Conservation (phyloP, 1,284 basidiomycete genomes). For the Sanghuangporus weigelae region DNA sequence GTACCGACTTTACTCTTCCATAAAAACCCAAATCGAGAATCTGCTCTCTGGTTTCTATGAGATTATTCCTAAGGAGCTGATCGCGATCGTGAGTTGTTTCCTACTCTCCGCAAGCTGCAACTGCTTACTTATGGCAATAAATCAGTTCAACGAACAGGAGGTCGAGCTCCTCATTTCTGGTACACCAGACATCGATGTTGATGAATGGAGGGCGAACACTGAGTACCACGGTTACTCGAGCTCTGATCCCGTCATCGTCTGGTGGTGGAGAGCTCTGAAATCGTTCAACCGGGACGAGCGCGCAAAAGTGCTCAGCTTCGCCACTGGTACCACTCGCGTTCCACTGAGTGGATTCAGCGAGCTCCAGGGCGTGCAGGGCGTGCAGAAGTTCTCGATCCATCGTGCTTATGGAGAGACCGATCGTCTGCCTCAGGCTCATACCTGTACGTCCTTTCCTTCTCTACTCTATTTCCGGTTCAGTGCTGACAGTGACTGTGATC, state of each 20-base stretch:
- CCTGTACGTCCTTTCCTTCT: slow-evolving; percentile 50
- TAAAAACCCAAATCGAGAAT: slow-evolving; percentile 94
- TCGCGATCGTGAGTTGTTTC: slow-evolving; percentile 58
- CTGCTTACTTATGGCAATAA: slow-evolving; percentile 25
- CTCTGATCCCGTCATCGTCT: slow-evolving; percentile 91
- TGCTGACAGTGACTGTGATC: not conserved
- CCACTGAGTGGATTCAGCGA: slow-evolving; percentile 92
- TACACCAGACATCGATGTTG: slow-evolving; percentile 97
- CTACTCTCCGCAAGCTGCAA: not conserved
- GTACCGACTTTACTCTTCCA: slow-evolving; percentile 91
- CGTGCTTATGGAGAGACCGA: slow-evolving; percentile 84
- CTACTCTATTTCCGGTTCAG: slow-evolving; percentile 8
- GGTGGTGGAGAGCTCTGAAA: slow-evolving; percentile 99
- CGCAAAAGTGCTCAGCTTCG: slow-evolving; percentile 95
- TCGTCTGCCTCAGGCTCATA: slow-evolving; percentile 86
- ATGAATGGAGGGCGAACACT: slow-evolving; percentile 95
- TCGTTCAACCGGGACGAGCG: slow-evolving; percentile 97
- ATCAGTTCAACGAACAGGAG: slow-evolving; percentile 94
- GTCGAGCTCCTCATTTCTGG: slow-evolving; percentile 97
- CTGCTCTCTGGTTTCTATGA: slow-evolving; percentile 94
- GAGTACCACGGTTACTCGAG: slow-evolving; percentile 85
- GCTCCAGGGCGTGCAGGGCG: slow-evolving; percentile 90
- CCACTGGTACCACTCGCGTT: slow-evolving; percentile 91
- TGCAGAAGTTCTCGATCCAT: slow-evolving; percentile 96
- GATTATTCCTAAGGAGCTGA: slow-evolving; percentile 84